Evolutionary conservation across 2,329 filamentous ascomycete genomes (phyloP).

Genomic region (Myriangium duriaei): DNA sequence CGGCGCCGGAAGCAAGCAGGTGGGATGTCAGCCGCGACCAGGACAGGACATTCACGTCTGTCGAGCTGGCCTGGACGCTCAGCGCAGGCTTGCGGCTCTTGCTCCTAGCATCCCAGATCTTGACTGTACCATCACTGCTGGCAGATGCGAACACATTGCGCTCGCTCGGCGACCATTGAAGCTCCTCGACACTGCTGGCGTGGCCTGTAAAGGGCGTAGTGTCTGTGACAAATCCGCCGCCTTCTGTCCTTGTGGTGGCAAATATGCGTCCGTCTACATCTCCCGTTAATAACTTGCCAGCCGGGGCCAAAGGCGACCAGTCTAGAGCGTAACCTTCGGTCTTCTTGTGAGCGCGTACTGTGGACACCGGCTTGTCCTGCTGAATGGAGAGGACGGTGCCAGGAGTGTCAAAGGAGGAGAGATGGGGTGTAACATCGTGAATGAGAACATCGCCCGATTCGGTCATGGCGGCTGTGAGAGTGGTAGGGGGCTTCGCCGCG

Average conservation of each 20-base stretch:
- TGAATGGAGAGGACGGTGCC: constrained; percentile 67
- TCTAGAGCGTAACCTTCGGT: constrained; percentile 89
- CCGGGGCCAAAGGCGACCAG: constrained; percentile 74
- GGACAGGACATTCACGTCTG: constrained; percentile 91
- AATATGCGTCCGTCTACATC: constrained; percentile 88
- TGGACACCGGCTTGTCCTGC: constrained; percentile 79
- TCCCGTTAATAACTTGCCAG: constrained; percentile 79
- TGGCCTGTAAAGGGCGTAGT: constrained; percentile 74
- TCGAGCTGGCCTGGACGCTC: constrained; percentile 67
- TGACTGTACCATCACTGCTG: constrained; percentile 85
- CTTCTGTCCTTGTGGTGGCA: constrained; percentile 71
- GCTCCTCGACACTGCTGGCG: constrained; percentile 74
- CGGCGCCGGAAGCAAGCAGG: constrained; percentile 80
- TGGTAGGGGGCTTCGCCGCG: constrained; percentile 59
- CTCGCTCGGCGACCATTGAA: constrained; percentile 94
- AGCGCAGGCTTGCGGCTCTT: constrained; percentile 83
- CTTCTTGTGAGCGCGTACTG: constrained; percentile 77
- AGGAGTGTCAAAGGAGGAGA: constrained; percentile 79
- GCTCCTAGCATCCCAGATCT: constrained; percentile 88
- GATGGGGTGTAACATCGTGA: constrained; percentile 84
- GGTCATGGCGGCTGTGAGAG: constrained; percentile 81
- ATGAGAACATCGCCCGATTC: constrained; percentile 82
- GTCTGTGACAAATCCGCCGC: constrained; percentile 82
- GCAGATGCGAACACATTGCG: constrained; percentile 88
- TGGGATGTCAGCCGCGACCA: constrained; percentile 86